Percentiles rank a stretch among this genome's conserved stretches.
Conservation (phyloP, 2,329 filamentous ascomycete species). For the Fusarium begoniae region DNA sequence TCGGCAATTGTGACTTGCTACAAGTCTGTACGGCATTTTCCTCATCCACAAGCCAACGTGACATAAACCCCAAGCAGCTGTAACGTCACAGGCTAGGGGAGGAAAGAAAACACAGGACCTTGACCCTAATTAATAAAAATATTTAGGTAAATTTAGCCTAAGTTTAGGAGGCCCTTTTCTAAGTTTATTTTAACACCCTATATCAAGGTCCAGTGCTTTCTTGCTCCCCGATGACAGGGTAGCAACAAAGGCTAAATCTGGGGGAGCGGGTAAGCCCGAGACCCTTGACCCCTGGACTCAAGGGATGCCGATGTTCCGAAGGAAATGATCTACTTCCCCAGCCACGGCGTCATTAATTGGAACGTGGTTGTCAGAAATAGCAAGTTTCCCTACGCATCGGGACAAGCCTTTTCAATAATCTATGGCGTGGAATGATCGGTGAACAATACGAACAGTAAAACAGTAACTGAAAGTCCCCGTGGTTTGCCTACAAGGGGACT, state of each 20-base stretch:
- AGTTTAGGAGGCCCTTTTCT: no score
- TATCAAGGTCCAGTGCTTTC: no score
- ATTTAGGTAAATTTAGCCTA: no score
- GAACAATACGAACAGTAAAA: slow-evolving; percentile 3
- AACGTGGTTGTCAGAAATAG: not conserved
- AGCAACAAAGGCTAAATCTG: slow-evolving; percentile 3
- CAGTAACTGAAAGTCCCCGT: not conserved
- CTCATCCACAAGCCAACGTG: not conserved
- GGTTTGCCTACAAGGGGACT: not conserved
- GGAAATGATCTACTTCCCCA: not conserved
- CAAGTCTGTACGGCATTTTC: not conserved
- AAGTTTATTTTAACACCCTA: no score
- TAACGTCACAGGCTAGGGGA: not conserved
- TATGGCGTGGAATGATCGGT: slow-evolving; percentile 15
- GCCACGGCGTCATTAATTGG: slow-evolving; percentile 4
- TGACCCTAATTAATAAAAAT: no score
- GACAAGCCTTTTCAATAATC: slow-evolving; percentile 1
- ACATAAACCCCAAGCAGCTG: not conserved
- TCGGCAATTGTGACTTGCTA: not conserved
- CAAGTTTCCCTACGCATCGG: not conserved
- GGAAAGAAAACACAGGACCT: no score
- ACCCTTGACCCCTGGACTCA: not conserved
- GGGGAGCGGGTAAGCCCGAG: slow-evolving; percentile 17
- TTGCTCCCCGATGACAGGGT: not conserved
- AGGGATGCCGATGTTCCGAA: slow-evolving; percentile 5